Conservation (phyloP, 1,139 yeast genomes). For the Arxiozyma slooffiae region DNA sequence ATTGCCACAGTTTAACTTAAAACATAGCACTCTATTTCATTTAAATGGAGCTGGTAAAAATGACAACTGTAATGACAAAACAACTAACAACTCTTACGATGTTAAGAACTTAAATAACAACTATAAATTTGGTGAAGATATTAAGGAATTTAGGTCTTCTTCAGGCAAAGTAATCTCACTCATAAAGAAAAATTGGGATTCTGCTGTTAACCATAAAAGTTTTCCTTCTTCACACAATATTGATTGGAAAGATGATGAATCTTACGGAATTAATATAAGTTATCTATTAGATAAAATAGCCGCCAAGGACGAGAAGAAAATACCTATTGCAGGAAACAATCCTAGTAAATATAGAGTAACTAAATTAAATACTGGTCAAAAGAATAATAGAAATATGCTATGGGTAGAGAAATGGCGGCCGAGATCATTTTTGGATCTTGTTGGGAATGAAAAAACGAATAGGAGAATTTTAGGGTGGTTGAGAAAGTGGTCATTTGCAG, state of each 20-base stretch:
- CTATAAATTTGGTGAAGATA: not conserved
- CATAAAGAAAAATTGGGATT: not conserved
- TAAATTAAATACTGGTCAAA: slow-evolving; percentile 2
- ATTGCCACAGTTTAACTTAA: not conserved
- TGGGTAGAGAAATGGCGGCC: slow-evolving; percentile 90
- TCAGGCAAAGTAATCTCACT: slow-evolving; percentile 2
- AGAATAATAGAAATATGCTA: slow-evolving; percentile 23
- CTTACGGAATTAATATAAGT: slow-evolving; percentile 33
- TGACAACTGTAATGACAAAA: not conserved
- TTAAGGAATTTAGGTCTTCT: slow-evolving; percentile 1
- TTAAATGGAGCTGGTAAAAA: not conserved
- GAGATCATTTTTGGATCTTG: slow-evolving; percentile 53
- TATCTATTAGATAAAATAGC: slow-evolving; percentile 30
- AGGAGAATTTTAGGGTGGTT: slow-evolving; percentile 70
- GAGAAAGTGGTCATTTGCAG: slow-evolving; percentile 66
- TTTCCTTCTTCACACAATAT: not conserved
- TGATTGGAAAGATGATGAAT: slow-evolving; percentile 23
- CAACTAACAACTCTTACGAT: not conserved
- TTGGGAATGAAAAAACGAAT: slow-evolving; percentile 75
- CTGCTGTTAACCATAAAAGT: not conserved
- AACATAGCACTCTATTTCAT: not conserved
- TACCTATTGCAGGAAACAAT: not conserved
- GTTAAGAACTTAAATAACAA: not conserved
- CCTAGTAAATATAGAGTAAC: not conserved
- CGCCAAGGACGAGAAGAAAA: slow-evolving; percentile 3